Base-by-base conservation (phyloP, 345 rosid species). In the Melaleuca alternifolia region DNA sequence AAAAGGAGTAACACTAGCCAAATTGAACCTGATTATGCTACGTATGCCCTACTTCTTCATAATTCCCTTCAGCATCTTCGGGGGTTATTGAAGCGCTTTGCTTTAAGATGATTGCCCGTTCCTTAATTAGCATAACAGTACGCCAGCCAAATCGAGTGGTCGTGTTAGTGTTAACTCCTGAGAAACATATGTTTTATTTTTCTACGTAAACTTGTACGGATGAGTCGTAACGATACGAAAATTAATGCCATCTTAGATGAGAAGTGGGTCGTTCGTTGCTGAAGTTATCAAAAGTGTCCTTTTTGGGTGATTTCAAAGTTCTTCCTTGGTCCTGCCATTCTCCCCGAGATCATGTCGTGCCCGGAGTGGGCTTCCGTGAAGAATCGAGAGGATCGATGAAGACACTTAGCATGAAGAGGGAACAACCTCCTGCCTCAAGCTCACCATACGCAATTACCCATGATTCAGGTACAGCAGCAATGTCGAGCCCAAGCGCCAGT, bases 1-100 rank as follows among this genome's bases (percentile, higher is more conserved):
- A 21, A 11, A 16, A 61, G 28, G 11, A 28, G 51, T 90, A 94
- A 94, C 96, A 83, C 89, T 91, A 96, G 86, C 93, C 92, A 26
- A 48, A 14, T 10, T 30, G 87, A 11, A 21, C 51, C 41, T 41
- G 41, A 41, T 41, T 41, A 41, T 41, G 41, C 41, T 41, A 41
- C 41, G 4, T 4, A 41, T 41, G 41, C 41, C 41, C 3, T 41
- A 41, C 41, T 41, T 41, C 41, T 41, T 41, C 41, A 41, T 41
- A 41, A 41, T 41, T 41, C 41, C 41, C 41, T 41, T 41, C 4
- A 41, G 41, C 41, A 41, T 41, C 2, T 41, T 41, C 41, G 3
- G 4, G 10, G 12, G 20, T 41, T 41, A 41, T 41, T 41, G 41
- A 41, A 41, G 4, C 4, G 4, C 41, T 41, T 41, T 41, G 41